These are phyloP conservation scores for Persicaria tinctoria DNA, from an alignment of 148 eudicot species.

Conservation along the genomic window DNA sequence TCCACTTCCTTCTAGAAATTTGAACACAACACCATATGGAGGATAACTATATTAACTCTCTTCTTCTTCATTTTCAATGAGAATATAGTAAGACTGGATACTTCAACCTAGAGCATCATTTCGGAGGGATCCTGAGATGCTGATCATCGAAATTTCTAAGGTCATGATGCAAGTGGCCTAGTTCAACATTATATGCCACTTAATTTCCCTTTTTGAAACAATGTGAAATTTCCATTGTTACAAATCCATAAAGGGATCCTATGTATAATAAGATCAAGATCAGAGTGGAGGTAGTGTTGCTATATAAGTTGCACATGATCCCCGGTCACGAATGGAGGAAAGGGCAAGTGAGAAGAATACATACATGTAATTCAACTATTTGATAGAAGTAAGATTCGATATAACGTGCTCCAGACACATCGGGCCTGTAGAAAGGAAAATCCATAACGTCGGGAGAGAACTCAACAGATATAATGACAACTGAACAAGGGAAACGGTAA, in stretches of 20 bases:
- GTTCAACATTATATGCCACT: too few species aligned
- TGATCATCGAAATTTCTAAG: too few species aligned
- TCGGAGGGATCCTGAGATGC: too few species aligned
- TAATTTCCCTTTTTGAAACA: too few species aligned
- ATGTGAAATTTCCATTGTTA: too few species aligned
- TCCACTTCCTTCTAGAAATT: background rate
- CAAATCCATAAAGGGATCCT: too few species aligned
- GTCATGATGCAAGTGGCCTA: too few species aligned
- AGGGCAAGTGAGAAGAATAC: conserved; percentile 11
- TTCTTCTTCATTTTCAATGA: background rate
- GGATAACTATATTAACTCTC: background rate
- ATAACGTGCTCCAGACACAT: conserved; percentile 51
- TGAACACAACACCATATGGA: background rate
- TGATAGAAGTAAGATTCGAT: conserved; percentile 54
- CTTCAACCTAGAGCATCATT: too few species aligned
- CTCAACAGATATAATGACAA: background rate
- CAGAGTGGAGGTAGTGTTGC: background rate
- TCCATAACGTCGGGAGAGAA: too few species aligned
- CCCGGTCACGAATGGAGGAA: background rate
- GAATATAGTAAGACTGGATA: too few species aligned
- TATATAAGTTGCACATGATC: background rate
- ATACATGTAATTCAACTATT: conserved; percentile 68
- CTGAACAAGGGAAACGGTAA: background rate
- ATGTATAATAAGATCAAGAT: background rate
- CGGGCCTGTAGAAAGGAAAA: conserved; percentile 38